phyloP scores from a whole-genome alignment of 75 land plant species.

The Selaginella moellendorffii region DNA sequence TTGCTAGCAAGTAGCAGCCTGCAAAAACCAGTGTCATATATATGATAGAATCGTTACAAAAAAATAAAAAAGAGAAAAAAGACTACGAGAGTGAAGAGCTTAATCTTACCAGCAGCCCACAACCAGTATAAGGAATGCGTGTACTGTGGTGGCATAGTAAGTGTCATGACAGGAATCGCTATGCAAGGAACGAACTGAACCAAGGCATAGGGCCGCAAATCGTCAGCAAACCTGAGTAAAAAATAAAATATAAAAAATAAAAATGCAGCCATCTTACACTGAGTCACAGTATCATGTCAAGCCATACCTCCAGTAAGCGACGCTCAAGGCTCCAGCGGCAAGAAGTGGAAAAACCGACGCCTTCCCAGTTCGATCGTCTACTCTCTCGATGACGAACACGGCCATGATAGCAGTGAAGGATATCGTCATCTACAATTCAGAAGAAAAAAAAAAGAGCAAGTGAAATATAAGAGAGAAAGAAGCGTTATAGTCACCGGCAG shows the following conservation, averaged over 20 bases:
- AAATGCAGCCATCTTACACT: too few relatives aligned
- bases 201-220: conserved; percentile 48
- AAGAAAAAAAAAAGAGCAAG: too few relatives aligned
- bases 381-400: conserved; percentile 86
- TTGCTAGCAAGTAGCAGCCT: conserved; percentile 12
- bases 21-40: too few relatives aligned
- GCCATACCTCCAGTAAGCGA: conserved; percentile 83
- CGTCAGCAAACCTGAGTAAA: conserved; percentile 66
- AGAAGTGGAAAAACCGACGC: conserved; percentile 69
- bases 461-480: too few relatives aligned
- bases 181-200: conserved; percentile 54
- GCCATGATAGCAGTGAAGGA: conserved; percentile 90
- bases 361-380: conserved; percentile 75
- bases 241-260: too few relatives aligned
- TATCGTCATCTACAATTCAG: conserved; percentile 95
- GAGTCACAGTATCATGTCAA: not conserved
- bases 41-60: not conserved
- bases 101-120: conserved; percentile 99
- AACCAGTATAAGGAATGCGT: conserved; percentile 92
- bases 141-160: conserved; percentile 81
- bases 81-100: too few relatives aligned
- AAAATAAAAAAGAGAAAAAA: not conserved
- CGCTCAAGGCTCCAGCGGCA: conserved; percentile 59
- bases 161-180: conserved; percentile 82
- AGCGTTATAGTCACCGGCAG: conserved; percentile 53